These are phyloP conservation scores for Wallacemonas sp. DNA, from an alignment of 208 protist species.

Conservation along the genomic window DNA sequence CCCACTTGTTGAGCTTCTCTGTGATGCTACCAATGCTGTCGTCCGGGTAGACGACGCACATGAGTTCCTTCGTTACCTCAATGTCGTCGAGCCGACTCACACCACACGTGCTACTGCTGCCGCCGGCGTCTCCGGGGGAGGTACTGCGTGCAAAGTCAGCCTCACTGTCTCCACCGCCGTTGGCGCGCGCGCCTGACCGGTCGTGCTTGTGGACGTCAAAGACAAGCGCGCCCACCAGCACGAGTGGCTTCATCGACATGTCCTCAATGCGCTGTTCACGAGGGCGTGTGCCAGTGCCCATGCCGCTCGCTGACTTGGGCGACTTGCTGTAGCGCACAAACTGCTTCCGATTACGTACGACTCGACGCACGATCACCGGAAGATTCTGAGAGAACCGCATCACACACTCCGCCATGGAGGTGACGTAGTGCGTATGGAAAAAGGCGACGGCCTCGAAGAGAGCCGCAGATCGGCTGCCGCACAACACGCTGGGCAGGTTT, in stretches of 20 bases:
- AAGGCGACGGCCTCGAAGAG: slow-evolving; percentile 84
- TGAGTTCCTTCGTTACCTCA: slow-evolving; percentile 56
- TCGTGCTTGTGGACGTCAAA: slow-evolving; percentile 40
- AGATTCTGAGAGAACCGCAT: slow-evolving; percentile 79
- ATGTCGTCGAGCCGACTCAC: slow-evolving; percentile 44
- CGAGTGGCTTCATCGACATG: slow-evolving; percentile 88
- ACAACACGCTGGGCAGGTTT: slow-evolving; percentile 64
- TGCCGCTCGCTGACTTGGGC: slow-evolving; percentile 38
- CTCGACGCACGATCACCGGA: slow-evolving; percentile 73
- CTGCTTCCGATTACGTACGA: slow-evolving; percentile 65
- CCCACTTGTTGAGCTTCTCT: slow-evolving; percentile 67
- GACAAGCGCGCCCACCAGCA: slow-evolving; percentile 76
- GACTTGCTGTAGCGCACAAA: slow-evolving; percentile 31
- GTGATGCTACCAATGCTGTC: slow-evolving; percentile 76
- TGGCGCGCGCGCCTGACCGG: background rate
- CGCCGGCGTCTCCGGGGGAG: no score
- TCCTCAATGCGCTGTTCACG: slow-evolving; percentile 74
- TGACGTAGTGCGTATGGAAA: slow-evolving; percentile 72
- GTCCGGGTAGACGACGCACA: slow-evolving; percentile 63
- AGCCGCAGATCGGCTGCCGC: slow-evolving; percentile 53
- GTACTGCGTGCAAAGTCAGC: no score
- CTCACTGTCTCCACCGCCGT: background rate
- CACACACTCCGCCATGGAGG: slow-evolving; percentile 65
- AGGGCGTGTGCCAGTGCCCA: slow-evolving; percentile 58
- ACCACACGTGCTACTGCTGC: slow-evolving; percentile 64